These are phyloP conservation scores for Berkeleyomyces rouxiae DNA, from an alignment of 2,329 filamentous ascomycete species.

Conservation along the genomic window DNA sequence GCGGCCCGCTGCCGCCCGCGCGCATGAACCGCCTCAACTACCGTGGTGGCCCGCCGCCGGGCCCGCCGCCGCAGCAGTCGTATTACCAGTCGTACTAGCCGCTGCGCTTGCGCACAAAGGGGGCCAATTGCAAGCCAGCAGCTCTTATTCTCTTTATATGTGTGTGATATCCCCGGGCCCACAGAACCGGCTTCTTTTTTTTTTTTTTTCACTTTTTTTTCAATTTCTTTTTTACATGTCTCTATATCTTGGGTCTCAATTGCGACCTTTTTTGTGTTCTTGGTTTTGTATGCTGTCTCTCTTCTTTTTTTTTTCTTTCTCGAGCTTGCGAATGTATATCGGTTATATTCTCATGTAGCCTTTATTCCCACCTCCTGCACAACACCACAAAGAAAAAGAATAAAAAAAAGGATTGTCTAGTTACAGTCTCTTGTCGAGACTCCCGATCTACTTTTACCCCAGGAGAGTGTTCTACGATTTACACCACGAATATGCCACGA, in stretches of 20 bases:
- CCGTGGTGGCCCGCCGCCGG: neutral
- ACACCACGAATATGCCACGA: too few species aligned
- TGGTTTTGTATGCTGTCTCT: too few species aligned
- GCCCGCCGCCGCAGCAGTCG: neutral
- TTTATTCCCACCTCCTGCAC: too few species aligned
- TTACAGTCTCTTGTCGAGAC: too few species aligned
- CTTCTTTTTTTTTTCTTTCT: too few species aligned
- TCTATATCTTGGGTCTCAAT: constrained; percentile 21
- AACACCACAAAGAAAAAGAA: too few species aligned
- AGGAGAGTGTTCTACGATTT: too few species aligned
- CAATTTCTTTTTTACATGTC: constrained; percentile 9
- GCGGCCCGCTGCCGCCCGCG: neutral
- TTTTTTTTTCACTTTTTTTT: constrained; percentile 6
- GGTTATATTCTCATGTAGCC: too few species aligned
- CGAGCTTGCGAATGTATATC: too few species aligned
- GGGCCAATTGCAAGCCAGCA: neutral
- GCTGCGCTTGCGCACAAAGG: neutral
- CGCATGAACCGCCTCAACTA: neutral
- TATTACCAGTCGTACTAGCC: constrained; percentile 5
- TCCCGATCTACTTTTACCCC: too few species aligned
- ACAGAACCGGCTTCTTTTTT: constrained; percentile 4
- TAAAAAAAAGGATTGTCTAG: too few species aligned
- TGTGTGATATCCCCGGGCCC: neutral
- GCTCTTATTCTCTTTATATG: neutral
- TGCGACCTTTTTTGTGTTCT: neutral